Base-by-base conservation (phyloP, 2,329 filamentous ascomycete genomes). In the Fusarium anguioides region DNA sequence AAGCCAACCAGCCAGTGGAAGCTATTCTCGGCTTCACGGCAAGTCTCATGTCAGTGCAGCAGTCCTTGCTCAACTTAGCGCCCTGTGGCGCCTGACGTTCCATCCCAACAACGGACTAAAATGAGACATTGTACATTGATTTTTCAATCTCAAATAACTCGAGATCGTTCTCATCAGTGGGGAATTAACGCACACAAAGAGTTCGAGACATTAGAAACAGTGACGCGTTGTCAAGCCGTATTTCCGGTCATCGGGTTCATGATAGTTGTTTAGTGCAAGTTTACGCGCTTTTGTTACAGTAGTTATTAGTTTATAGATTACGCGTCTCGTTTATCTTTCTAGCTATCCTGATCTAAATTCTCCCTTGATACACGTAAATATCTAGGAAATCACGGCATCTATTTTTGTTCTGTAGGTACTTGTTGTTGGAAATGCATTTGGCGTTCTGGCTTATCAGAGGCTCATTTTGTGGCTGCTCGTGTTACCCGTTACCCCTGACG, bases 401-500 rank as follows among this genome's bases (percentile, higher is more conserved):
- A 55, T 51, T 23, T 40, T 55, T 21, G 35, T 47, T 8, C 21
- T 23, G n/a, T n/a, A n/a, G n/a, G n/a, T n/a, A n/a, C n/a, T n/a
- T n/a, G n/a, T n/a, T 6, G n/a, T 21, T 14, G 7, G 9, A 20
- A 58, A 44, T 29, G 46, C 15, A 24, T 23, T 17, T 20, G 40
- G n/a, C n/a, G 14, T 33, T 64, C 53, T 42, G 29, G 39, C 50
- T 31, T 35, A 20, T 53, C 57, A 35, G 49, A 40, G 21, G 27
- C 20, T 51, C 39, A 44, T 42, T 60, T 29, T 29, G 40, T 37
- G 50, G 44, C 24, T 46, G 26, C 26, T 54, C 48, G 59, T 60
- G 59, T 59, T 64, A 49, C 53, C 47, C 60, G 26, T 31, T 42
- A 53, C 59, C 63, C 64, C 60, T 68, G 59, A 60, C 31, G 41